phyloP scores from a whole-genome alignment of 2,329 filamentous ascomycete genomes.

The Venturia carpophila region DNA sequence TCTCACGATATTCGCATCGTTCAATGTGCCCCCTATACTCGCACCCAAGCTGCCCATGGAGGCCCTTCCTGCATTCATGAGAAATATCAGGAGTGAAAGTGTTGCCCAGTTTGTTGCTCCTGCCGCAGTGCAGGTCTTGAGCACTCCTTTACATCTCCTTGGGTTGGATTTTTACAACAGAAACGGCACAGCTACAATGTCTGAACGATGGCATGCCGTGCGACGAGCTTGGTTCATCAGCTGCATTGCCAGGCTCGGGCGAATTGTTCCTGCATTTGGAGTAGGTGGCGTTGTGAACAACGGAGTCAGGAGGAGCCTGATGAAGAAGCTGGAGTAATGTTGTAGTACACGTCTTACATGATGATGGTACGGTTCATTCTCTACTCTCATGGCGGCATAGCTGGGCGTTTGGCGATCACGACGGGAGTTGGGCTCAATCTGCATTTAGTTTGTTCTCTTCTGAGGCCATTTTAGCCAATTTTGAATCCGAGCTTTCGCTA shows the following conservation, averaged over 20 bases:
- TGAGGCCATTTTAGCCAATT: background rate
- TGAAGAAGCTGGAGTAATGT: slow-evolving; percentile 49
- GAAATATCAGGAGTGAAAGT: slow-evolving; percentile 40
- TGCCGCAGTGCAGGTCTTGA: slow-evolving; percentile 67
- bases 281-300: slow-evolving; percentile 80
- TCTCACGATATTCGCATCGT: slow-evolving; percentile 83
- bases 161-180: slow-evolving; percentile 84
- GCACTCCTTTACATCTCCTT: slow-evolving; percentile 76
- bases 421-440: background rate
- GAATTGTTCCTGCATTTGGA: slow-evolving; percentile 84
- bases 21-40: slow-evolving; percentile 77
- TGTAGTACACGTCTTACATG: slow-evolving; percentile 1
- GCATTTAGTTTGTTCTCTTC: background rate
- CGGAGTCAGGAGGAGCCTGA: slow-evolving; percentile 58
- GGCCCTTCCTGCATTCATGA: slow-evolving; percentile 39
- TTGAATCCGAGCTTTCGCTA: background rate
- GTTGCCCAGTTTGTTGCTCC: slow-evolving; percentile 75
- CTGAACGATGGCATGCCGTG: slow-evolving; percentile 60
- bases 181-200: slow-evolving; percentile 40
- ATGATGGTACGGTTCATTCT: background rate
- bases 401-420: background rate
- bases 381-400: slow-evolving; percentile 1
- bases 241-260: slow-evolving; percentile 65
- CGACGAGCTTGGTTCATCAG: slow-evolving; percentile 68
- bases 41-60: slow-evolving; percentile 54